These are phyloP conservation scores for Posidonia australis DNA, from an alignment of 106 monocot species.

Conservation along the genomic window DNA sequence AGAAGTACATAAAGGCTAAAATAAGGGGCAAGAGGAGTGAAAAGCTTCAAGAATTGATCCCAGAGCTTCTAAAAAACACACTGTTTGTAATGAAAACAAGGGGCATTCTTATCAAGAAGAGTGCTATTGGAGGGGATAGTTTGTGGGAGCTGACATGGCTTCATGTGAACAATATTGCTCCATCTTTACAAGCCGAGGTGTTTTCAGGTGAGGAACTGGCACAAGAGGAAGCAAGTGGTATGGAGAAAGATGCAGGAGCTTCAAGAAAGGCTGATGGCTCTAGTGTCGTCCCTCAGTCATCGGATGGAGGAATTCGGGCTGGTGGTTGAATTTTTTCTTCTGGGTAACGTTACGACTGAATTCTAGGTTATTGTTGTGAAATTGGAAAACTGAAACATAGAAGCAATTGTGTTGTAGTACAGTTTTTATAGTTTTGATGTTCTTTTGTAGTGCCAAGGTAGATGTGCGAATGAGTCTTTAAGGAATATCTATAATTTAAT, in stretches of 20 bases:
- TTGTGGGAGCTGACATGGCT: slow-evolving; percentile 24
- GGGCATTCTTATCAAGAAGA: slow-evolving; percentile 14
- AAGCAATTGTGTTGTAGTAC: too few relatives aligned
- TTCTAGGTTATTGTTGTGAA: too few relatives aligned
- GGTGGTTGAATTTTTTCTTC: background rate
- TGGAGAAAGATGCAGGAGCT: background rate
- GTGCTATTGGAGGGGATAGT: slow-evolving; percentile 8
- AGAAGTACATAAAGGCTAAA: slow-evolving; percentile 24
- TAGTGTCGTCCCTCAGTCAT: background rate
- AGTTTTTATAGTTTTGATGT: too few relatives aligned
- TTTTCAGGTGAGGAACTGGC: slow-evolving; percentile 8
- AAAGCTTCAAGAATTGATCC: slow-evolving; percentile 18
- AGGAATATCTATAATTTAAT: too few relatives aligned
- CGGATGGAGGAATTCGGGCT: background rate
- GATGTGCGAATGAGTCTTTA: too few relatives aligned
- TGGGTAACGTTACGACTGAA: too few relatives aligned
- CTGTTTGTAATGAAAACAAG: slow-evolving; percentile 22
- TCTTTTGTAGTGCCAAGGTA: too few relatives aligned
- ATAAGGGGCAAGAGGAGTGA: slow-evolving; percentile 18
- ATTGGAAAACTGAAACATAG: too few relatives aligned
- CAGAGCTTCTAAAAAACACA: slow-evolving; percentile 23
- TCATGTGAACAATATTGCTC: slow-evolving; percentile 14
- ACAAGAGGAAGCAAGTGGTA: slow-evolving; percentile 1
- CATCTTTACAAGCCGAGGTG: slow-evolving; percentile 16
- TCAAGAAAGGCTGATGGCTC: background rate